Evolutionary conservation across 1,139 yeast genomes (phyloP).

Genomic region (Candida buenavistaensis): DNA sequence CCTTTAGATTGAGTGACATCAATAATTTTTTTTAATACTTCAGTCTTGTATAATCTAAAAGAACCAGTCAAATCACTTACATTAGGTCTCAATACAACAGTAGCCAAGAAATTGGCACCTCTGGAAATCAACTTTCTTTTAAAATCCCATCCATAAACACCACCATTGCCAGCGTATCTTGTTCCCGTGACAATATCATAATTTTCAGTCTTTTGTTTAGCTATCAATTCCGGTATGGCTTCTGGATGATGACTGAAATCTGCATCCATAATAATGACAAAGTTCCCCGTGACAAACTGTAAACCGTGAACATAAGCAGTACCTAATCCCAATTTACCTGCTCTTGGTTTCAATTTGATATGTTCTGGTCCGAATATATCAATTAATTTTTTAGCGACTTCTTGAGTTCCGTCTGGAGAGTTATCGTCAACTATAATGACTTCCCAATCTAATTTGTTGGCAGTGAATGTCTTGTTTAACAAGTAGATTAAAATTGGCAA

Average conservation of each 20-base stretch:
- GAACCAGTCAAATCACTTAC: conserved; percentile 81
- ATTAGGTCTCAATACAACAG: conserved; percentile 68
- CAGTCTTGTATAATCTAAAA: conserved; percentile 74
- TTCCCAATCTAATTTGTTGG: conserved; percentile 69
- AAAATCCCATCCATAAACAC: conserved; percentile 85
- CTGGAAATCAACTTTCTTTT: conserved; percentile 77
- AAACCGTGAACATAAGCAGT: conserved; percentile 84
- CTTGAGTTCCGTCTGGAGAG: conserved; percentile 84
- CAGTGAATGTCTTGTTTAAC: conserved; percentile 67
- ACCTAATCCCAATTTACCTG: conserved; percentile 79
- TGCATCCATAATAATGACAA: conserved; percentile 82
- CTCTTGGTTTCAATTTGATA: conserved; percentile 69
- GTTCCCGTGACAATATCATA: conserved; percentile 86
- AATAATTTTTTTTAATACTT: conserved; percentile 65
- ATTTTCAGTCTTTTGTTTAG: conserved; percentile 62
- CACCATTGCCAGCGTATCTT: conserved; percentile 79
- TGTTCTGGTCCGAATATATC: conserved; percentile 62
- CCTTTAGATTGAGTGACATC: conserved; percentile 75
- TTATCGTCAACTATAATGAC: conserved; percentile 77
- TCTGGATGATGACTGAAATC: conserved; percentile 84
- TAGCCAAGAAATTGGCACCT: conserved; percentile 80
- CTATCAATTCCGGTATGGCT: conserved; percentile 75
- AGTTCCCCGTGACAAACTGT: conserved; percentile 71
- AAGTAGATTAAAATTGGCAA: conserved; percentile 74
- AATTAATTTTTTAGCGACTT: conserved; percentile 65